These are phyloP conservation scores for Catharanthus roseus DNA, from an alignment of 257 asterid species.

Conservation along the genomic window DNA sequence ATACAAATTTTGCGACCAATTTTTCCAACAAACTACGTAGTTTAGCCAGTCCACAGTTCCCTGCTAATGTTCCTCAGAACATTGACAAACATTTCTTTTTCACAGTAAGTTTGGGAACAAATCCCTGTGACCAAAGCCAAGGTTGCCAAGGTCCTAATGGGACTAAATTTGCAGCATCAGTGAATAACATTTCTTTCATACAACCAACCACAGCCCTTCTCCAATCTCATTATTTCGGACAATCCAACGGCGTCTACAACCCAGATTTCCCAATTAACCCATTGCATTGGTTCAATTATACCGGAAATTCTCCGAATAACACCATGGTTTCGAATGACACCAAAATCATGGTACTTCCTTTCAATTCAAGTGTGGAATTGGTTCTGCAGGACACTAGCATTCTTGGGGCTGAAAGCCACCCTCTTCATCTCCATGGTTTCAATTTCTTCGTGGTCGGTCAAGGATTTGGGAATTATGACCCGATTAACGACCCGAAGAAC, in stretches of 20 bases:
- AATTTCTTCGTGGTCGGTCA: conserved; percentile 66
- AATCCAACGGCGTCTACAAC: conserved; percentile 33
- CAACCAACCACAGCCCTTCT: conserved; percentile 48
- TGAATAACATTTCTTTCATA: conserved; percentile 44
- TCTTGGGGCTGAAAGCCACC: conserved; percentile 63
- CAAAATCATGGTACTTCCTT: conserved; percentile 40
- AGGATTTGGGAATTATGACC: conserved; percentile 51
- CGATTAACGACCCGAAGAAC: conserved; percentile 37
- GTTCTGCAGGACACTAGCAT: conserved; percentile 58
- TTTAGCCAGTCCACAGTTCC: conserved; percentile 38
- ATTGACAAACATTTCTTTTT: conserved; percentile 37
- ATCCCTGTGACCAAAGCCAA: conserved; percentile 39
- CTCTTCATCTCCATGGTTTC: conserved; percentile 63
- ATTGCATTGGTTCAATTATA: conserved; percentile 43
- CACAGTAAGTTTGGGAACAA: conserved; percentile 54
- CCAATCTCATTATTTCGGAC: conserved; percentile 43
- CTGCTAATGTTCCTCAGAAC: conserved; percentile 49
- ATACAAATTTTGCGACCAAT: conserved; percentile 39
- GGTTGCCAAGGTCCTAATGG: conserved; percentile 62
- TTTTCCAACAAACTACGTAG: conserved; percentile 36
- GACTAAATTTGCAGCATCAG: conserved; percentile 43
- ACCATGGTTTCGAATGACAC: conserved; percentile 44
- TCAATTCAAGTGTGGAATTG: conserved; percentile 47
- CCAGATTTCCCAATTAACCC: conserved; percentile 50
- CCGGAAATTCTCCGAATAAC: conserved; percentile 49